Conservation (phyloP, 2,329 filamentous ascomycete genomes). For the Fusarium protoensiforme region DNA sequence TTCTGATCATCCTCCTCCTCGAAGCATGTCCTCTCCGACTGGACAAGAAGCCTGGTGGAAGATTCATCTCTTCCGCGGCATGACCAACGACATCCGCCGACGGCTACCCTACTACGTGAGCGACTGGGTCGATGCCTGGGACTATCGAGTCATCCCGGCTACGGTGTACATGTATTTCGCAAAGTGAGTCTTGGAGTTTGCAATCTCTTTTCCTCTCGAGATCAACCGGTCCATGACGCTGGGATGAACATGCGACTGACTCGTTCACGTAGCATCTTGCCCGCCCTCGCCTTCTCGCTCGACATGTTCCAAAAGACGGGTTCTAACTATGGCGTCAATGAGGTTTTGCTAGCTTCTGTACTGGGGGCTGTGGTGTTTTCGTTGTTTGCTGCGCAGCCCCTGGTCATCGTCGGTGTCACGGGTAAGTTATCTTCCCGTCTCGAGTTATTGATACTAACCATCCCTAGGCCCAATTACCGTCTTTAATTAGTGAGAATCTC, state of each 20-base stretch:
- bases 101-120: conserved; percentile 81
- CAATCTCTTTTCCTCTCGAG: not conserved
- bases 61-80: conserved; percentile 79
- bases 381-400: conserved; percentile 81
- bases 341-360: conserved; percentile 88
- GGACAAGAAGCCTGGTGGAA: conserved; percentile 72
- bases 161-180: conserved; percentile 97
- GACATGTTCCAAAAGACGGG: conserved; percentile 94
- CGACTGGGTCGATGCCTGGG: conserved; percentile 89
- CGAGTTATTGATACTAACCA: conserved; percentile 7
- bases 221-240: not conserved
- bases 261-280: conserved; percentile 73
- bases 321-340: conserved; percentile 89
- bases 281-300: conserved; percentile 87
- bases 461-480: conserved; percentile 82
- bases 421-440: conserved; percentile 53
- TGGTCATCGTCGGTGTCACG: conserved; percentile 92
- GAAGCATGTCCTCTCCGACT: not conserved
- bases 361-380: conserved; percentile 85
- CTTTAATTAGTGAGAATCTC: conserved; percentile 78
- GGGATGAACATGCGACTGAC: conserved; percentile 19
- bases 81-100: conserved; percentile 80
- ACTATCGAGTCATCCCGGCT: conserved; percentile 87
- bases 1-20: not conserved
- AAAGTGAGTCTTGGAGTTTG: conserved; percentile 67